A percentile compares a stretch with the other conserved stretches of the same genome.
Conservation (phyloP, 2,329 filamentous ascomycete species). For the Monascus ruber region DNA sequence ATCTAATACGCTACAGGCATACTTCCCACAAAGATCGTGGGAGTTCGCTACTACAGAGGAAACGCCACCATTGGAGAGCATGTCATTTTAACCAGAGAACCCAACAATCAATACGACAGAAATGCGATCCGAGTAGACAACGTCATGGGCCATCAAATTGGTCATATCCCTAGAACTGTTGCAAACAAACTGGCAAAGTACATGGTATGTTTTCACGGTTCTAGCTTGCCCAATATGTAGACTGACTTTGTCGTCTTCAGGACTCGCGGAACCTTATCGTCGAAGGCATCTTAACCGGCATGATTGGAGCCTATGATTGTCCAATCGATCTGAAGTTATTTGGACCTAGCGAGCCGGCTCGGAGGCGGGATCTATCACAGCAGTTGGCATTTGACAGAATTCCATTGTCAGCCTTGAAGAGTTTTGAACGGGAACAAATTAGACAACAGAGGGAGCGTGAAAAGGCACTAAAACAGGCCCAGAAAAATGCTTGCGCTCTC, state of each 20-base stretch:
- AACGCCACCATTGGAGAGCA: conserved; percentile 52
- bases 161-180: conserved; percentile 58
- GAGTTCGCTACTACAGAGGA: conserved; percentile 52
- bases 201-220: conserved; percentile 40
- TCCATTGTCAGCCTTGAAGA: conserved; percentile 41
- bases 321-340: conserved; percentile 59
- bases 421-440: conserved; percentile 42
- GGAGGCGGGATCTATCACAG: conserved; percentile 45
- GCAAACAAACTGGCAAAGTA: conserved; percentile 64
- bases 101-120: conserved; percentile 55
- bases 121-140: conserved; percentile 75
- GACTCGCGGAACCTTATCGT: conserved; percentile 50
- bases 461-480: conserved; percentile 34
- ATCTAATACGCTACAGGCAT: conserved; percentile 14
- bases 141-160: conserved; percentile 63
- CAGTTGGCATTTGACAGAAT: conserved; percentile 56
- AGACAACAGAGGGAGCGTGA: conserved; percentile 39
- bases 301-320: conserved; percentile 58
- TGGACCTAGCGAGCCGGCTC: conserved; percentile 48
- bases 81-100: conserved; percentile 54
- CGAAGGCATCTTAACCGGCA: conserved; percentile 58
- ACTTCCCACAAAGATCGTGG: conserved; percentile 47
- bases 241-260: conserved; percentile 11
- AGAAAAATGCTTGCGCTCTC: conserved; percentile 18
- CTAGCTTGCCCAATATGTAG: conserved; percentile 1